These are phyloP conservation scores for Camellia granthamiana DNA, from an alignment of 148 eudicot species.

Conservation along the genomic window DNA sequence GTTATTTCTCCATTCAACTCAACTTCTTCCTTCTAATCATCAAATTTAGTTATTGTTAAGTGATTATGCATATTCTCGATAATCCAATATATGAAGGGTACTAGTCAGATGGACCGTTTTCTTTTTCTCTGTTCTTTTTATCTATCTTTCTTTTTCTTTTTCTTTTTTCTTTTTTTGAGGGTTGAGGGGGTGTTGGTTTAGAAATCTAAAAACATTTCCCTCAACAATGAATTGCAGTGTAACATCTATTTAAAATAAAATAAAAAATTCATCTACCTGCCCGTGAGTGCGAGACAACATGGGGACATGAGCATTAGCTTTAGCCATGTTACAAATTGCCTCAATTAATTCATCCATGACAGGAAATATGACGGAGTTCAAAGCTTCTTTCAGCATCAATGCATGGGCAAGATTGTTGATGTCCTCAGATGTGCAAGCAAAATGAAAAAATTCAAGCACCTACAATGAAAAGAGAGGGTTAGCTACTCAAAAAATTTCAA, in stretches of 20 bases:
- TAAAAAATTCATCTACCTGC: constrained; percentile 45
- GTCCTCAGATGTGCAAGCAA: constrained; percentile 97
- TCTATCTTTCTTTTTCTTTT: too few relatives aligned
- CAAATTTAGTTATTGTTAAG: too few relatives aligned
- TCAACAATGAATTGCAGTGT: background rate
- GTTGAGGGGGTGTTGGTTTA: background rate
- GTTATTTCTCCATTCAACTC: too few relatives aligned
- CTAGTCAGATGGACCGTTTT: too few relatives aligned
- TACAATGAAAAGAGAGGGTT: constrained; percentile 21
- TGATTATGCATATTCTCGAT: too few relatives aligned
- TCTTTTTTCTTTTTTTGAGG: background rate
- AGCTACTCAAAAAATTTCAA: background rate
- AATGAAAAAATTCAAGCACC: constrained; percentile 98
- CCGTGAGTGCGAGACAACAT: constrained; percentile 99
- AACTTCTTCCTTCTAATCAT: too few relatives aligned
- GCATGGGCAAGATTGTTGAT: constrained; percentile 62
- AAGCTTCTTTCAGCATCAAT: constrained; percentile 50
- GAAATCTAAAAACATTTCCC: background rate
- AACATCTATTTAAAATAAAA: background rate
- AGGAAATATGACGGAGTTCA: constrained; percentile 52
- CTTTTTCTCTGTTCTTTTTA: too few relatives aligned
- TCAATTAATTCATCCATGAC: constrained; percentile 65
- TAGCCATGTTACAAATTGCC: constrained; percentile 59
- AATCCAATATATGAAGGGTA: too few relatives aligned
- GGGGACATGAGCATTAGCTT: constrained; percentile 56